Conservation (phyloP, 306 rosid genomes). For the Crataegus laevigata region DNA sequence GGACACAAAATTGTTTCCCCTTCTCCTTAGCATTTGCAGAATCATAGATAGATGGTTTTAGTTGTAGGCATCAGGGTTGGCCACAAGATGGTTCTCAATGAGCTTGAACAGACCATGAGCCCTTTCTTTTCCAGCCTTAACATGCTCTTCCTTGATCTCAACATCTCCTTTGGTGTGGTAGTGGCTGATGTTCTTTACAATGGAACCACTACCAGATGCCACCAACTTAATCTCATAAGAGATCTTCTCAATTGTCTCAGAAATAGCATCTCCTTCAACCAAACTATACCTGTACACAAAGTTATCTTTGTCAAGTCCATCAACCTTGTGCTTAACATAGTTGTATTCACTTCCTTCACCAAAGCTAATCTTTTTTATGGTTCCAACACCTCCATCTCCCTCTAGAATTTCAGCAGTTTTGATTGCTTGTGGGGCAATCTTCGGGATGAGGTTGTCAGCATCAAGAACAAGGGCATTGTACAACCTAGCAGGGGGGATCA, state of each 20-base stretch:
- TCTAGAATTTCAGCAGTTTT: no score
- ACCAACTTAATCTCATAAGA: conserved; percentile 26
- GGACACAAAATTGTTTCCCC: no score
- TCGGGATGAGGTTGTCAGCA: neutral
- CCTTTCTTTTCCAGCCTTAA: conserved; percentile 30
- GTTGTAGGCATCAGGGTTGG: conserved; percentile 30
- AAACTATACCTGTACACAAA: conserved; percentile 35
- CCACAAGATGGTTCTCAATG: conserved; percentile 7
- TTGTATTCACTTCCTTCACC: conserved; percentile 27
- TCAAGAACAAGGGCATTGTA: conserved; percentile 43
- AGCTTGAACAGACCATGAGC: conserved; percentile 24
- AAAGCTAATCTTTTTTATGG: conserved; percentile 32
- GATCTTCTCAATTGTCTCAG: conserved; percentile 23
- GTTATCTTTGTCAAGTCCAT: conserved; percentile 30
- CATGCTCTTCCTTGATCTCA: conserved; percentile 25
- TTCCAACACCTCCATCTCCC: no score
- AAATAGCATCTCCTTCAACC: conserved; percentile 27
- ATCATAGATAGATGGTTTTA: conserved; percentile 7
- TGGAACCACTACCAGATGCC: conserved; percentile 25
- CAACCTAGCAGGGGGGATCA: conserved; percentile 19
- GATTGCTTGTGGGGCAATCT: no score
- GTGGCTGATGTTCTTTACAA: conserved; percentile 22
- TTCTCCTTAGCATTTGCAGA: no score
- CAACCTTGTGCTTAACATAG: conserved; percentile 37
- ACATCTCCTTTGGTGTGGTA: conserved; percentile 28